Evolutionary conservation across 352 stramenopile species (phyloP).

Genomic region (Detonula confervacea): DNA sequence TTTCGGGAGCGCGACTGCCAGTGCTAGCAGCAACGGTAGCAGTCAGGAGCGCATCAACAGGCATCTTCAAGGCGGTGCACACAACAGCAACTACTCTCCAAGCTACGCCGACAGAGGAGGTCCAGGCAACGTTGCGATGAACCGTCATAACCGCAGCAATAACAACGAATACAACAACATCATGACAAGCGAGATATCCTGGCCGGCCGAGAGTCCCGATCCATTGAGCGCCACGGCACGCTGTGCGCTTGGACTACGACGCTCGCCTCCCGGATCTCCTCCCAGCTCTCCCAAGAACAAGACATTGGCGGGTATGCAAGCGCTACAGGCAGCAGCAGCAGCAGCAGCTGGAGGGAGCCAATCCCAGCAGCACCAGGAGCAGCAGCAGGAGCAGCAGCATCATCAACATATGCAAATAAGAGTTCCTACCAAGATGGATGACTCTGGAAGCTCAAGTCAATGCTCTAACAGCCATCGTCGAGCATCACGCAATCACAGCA

Average conservation of each 20-base stretch:
- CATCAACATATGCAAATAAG: too few species aligned
- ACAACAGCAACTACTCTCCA: too few species aligned
- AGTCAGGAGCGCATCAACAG: neutral
- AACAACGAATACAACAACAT: neutral
- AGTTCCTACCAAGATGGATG: too few species aligned
- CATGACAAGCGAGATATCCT: neutral
- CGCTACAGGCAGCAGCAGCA: neutral
- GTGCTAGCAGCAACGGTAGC: neutral
- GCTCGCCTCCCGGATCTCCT: neutral
- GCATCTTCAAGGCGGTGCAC: too few species aligned
- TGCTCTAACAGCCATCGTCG: too few species aligned
- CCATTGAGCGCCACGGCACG: slow-evolving; percentile 4
- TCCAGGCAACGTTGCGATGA: too few species aligned
- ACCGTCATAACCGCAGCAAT: neutral
- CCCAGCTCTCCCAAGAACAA: too few species aligned
- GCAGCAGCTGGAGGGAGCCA: neutral
- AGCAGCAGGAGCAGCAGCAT: too few species aligned
- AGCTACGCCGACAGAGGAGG: too few species aligned
- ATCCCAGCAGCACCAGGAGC: too few species aligned
- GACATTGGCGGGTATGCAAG: too few species aligned
- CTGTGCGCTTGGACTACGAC: neutral
- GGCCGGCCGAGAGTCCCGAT: neutral
- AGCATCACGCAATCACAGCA: too few species aligned
- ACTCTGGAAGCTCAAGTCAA: neutral
- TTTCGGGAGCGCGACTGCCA: neutral